These are phyloP conservation scores for Aspergillus candidus DNA, from an alignment of 2,329 filamentous ascomycete genomes.

Conservation along the genomic window DNA sequence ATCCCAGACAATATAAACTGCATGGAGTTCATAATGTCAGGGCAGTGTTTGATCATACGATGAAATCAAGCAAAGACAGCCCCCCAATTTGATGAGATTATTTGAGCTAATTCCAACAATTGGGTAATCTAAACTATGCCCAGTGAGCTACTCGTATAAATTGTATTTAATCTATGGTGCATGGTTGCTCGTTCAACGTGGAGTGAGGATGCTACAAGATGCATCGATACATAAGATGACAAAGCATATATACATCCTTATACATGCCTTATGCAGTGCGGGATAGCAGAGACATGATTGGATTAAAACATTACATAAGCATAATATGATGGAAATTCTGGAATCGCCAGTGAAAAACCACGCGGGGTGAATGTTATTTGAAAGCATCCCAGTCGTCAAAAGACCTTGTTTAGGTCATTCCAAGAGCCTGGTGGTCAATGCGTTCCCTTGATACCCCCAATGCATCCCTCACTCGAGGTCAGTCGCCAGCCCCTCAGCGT, in stretches of 20 bases:
- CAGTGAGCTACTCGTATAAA: no score
- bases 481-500: slow-evolving; percentile 10
- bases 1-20: neutral
- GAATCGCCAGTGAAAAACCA: slow-evolving; percentile 11
- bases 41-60: no score
- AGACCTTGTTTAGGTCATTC: slow-evolving; percentile 4
- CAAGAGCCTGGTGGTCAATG: slow-evolving; percentile 11
- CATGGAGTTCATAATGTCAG: neutral
- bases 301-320: slow-evolving; percentile 16
- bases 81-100: no score
- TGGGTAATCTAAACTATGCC: no score
- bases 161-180: no score
- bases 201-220: no score
- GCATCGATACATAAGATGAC: no score
- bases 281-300: slow-evolving; percentile 9
- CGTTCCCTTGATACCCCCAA: slow-evolving; percentile 13
- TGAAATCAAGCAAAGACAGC: no score
- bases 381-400: neutral
- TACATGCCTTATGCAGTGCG: no score
- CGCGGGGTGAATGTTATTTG: slow-evolving; percentile 5
- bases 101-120: no score
- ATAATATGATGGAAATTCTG: slow-evolving; percentile 13
- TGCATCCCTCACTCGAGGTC: slow-evolving; percentile 29
- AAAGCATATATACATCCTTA: slow-evolving; percentile 11
- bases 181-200: no score